Evolutionary conservation across 306 rosid species (phyloP).

Genomic region (Adenanthera pavonina): DNA sequence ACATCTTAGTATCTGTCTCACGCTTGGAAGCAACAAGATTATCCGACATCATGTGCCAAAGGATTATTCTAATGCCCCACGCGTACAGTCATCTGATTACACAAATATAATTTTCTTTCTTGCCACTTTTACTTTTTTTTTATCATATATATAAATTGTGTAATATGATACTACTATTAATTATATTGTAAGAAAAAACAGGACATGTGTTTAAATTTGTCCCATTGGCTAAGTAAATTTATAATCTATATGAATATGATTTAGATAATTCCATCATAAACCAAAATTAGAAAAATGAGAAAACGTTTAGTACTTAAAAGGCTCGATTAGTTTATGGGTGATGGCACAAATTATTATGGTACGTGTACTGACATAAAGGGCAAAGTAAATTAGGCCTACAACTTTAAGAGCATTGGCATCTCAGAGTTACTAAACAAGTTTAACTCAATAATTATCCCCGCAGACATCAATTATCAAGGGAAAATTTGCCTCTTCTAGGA

Average conservation of each 20-base stretch:
- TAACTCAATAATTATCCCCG: conserved; percentile 19
- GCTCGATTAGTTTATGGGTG: neutral
- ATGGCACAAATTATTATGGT: conserved; percentile 34
- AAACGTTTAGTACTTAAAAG: neutral
- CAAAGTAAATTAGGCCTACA: conserved; percentile 8
- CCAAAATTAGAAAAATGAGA: neutral
- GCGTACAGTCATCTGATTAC: neutral
- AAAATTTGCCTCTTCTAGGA: conserved; percentile 34
- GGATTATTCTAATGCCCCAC: conserved; percentile 18
- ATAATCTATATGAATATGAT: neutral
- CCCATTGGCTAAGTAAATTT: neutral
- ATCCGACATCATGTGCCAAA: neutral
- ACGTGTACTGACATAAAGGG: conserved; percentile 1
- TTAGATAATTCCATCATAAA: conserved; percentile 13
- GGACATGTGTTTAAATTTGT: conserved; percentile 1
- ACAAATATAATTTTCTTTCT: neutral
- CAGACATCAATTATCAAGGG: conserved; percentile 14
- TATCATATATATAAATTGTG: neutral
- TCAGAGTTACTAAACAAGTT: neutral
- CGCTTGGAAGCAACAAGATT: conserved; percentile 25
- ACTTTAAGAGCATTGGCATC: conserved; percentile 10
- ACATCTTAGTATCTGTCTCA: neutral
- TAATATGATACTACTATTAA: neutral
- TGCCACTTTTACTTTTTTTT: neutral
- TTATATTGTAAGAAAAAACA: neutral